phyloP scores from a whole-genome alignment of 2,329 filamentous ascomycete species.

The Aureobasidium sp. region DNA sequence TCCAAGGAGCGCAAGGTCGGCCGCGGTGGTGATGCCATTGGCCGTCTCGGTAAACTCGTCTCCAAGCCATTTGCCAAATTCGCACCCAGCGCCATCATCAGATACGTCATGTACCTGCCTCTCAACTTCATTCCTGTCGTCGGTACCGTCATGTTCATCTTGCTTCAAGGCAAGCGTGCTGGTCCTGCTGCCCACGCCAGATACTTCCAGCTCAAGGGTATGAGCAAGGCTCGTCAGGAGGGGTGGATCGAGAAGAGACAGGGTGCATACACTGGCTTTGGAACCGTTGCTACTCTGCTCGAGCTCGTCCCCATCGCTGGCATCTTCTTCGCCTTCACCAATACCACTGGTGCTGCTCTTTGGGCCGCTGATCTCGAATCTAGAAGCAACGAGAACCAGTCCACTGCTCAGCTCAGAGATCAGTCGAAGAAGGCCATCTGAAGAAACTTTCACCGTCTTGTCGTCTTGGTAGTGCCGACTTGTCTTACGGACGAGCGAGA shows the following conservation, averaged over 20 bases:
- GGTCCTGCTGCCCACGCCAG: constrained; percentile 50
- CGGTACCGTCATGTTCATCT: constrained; percentile 72
- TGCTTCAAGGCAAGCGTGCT: constrained; percentile 53
- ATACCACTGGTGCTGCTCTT: constrained; percentile 84
- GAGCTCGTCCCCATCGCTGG: constrained; percentile 79
- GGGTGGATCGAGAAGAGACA: constrained; percentile 63
- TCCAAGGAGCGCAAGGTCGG: constrained; percentile 67
- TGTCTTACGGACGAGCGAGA: neutral
- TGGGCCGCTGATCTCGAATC: constrained; percentile 63
- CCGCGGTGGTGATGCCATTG: constrained; percentile 42
- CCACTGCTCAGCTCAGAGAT: constrained; percentile 26
- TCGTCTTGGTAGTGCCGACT: neutral
- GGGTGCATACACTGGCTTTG: constrained; percentile 66
- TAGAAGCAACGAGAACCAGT: constrained; percentile 17
- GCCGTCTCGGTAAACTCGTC: constrained; percentile 49
- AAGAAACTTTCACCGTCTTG: neutral
- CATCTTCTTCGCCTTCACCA: constrained; percentile 82
- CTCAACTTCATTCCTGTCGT: constrained; percentile 89
- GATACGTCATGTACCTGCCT: constrained; percentile 78
- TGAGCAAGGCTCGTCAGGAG: constrained; percentile 56
- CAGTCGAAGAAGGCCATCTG: constrained; percentile 20
- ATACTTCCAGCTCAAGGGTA: constrained; percentile 89
- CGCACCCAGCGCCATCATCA: constrained; percentile 53
- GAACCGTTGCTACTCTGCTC: constrained; percentile 71
- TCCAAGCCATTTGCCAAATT: constrained; percentile 48